Conservation (phyloP, 805 yeast species). For the Yarrowia keelungensis region DNA sequence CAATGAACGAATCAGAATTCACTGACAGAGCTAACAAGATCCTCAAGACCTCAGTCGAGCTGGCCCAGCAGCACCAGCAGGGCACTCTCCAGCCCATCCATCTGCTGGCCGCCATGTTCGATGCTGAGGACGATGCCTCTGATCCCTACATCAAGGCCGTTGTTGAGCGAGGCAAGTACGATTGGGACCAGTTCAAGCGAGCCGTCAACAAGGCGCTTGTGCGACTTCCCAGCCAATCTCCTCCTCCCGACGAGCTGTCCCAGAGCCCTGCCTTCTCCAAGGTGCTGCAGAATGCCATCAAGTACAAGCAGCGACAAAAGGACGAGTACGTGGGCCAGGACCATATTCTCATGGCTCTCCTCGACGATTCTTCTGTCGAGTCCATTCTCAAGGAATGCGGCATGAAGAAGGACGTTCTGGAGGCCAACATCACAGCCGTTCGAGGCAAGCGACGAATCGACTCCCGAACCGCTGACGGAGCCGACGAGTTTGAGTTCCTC, state of each 20-base stretch:
- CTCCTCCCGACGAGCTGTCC: slow-evolving; percentile 83
- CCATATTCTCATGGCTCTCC: slow-evolving; percentile 82
- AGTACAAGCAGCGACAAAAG: slow-evolving; percentile 84
- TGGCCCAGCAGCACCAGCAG: slow-evolving; percentile 86
- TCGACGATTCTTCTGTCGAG: slow-evolving; percentile 78
- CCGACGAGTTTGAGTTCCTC: slow-evolving; percentile 81
- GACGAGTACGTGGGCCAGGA: slow-evolving; percentile 94
- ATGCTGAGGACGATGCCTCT: slow-evolving; percentile 62
- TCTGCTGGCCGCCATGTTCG: slow-evolving; percentile 86
- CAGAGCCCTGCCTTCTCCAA: slow-evolving; percentile 80
- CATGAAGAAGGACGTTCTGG: slow-evolving; percentile 72
- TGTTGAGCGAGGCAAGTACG: slow-evolving; percentile 84
- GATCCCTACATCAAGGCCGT: slow-evolving; percentile 75
- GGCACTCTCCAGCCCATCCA: slow-evolving; percentile 88
- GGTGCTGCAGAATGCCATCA: slow-evolving; percentile 74
- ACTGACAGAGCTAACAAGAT: slow-evolving; percentile 92
- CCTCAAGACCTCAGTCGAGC: slow-evolving; percentile 75
- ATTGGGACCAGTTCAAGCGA: slow-evolving; percentile 81
- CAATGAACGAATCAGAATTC: slow-evolving; percentile 58
- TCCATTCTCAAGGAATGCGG: slow-evolving; percentile 73
- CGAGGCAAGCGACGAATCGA: slow-evolving; percentile 94
- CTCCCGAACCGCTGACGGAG: slow-evolving; percentile 91
- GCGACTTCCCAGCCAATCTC: slow-evolving; percentile 83
- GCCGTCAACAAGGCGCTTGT: slow-evolving; percentile 81
- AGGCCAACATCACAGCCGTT: slow-evolving; percentile 75